Evolutionary conservation across 495 filamentous ascomycete genomes (phyloP).

Genomic region (Aspergillus cavernicola): DNA sequence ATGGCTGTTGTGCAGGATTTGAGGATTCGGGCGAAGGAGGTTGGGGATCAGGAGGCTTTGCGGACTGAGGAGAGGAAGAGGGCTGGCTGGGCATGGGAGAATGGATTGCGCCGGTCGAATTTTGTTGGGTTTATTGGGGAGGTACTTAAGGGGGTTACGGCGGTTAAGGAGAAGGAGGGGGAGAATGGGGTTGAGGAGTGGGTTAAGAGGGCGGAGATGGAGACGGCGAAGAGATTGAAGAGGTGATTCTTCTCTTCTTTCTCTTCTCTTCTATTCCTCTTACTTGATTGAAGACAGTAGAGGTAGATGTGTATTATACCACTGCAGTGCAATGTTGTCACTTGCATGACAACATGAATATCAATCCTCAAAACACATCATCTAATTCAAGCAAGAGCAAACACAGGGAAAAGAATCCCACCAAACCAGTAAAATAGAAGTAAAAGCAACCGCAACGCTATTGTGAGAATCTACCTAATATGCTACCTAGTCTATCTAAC

Average conservation of each 20-base stretch:
- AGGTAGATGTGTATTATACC: too few species aligned
- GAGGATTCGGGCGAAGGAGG: slow-evolving; percentile 67
- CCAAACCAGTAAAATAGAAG: neutral
- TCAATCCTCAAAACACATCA: too few species aligned
- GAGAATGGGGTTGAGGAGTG: slow-evolving; percentile 69
- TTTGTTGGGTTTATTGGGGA: slow-evolving; percentile 96
- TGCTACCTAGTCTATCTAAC: slow-evolving; percentile 11
- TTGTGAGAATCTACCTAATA: slow-evolving; percentile 5
- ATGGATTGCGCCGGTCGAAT: slow-evolving; percentile 87
- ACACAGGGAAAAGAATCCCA: neutral
- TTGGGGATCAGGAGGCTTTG: slow-evolving; percentile 77
- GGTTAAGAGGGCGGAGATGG: slow-evolving; percentile 72
- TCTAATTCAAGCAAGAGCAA: too few species aligned
- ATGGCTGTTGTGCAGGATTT: slow-evolving; percentile 87
- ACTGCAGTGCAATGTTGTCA: too few species aligned
- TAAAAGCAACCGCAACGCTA: neutral
- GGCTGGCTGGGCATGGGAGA: slow-evolving; percentile 89
- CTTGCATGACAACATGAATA: too few species aligned
- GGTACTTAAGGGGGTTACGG: slow-evolving; percentile 79
- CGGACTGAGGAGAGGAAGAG: slow-evolving; percentile 81
- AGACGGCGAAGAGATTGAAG: slow-evolving; percentile 65
- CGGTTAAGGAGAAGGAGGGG: slow-evolving; percentile 59
- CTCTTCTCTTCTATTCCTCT: neutral
- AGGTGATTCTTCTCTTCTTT: slow-evolving; percentile 15
- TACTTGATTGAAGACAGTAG: neutral